Evolutionary conservation across 106 monocot species (phyloP).

Genomic region (Allium fistulosum): DNA sequence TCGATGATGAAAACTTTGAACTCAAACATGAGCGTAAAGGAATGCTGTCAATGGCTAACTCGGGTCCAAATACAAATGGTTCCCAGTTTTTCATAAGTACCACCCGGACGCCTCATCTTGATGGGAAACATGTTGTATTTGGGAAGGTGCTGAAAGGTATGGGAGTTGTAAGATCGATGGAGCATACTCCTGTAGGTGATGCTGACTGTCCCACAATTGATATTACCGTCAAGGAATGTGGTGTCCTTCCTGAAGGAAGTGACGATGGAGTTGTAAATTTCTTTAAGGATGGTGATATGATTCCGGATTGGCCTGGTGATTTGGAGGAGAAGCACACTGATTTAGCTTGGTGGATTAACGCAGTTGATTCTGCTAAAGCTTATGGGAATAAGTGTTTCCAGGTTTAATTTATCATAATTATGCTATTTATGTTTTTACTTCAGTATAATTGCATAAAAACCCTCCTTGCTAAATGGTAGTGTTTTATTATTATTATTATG

Average conservation of each 20-base stretch:
- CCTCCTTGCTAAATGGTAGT: too few species aligned
- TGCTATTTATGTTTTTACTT: not conserved
- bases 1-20: slow-evolving; percentile 80
- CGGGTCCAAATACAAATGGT: slow-evolving; percentile 68
- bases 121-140: slow-evolving; percentile 91
- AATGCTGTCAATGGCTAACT: slow-evolving; percentile 91
- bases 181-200: slow-evolving; percentile 54
- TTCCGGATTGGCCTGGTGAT: slow-evolving; percentile 65
- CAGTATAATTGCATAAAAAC: too few species aligned
- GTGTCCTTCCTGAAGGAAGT: slow-evolving; percentile 58
- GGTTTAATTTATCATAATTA: slow-evolving; percentile 6
- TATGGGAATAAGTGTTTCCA: slow-evolving; percentile 40
- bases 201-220: slow-evolving; percentile 56
- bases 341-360: slow-evolving; percentile 47
- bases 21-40: slow-evolving; percentile 86
- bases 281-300: slow-evolving; percentile 79
- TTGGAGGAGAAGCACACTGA: slow-evolving; percentile 40
- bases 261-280: slow-evolving; percentile 66
- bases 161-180: slow-evolving; percentile 78
- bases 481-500: too few species aligned
- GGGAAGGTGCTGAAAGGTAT: slow-evolving; percentile 80
- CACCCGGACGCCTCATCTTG: slow-evolving; percentile 70
- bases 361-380: slow-evolving; percentile 30
- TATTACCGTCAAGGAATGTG: slow-evolving; percentile 64
- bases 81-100: slow-evolving; percentile 92